A percentile compares a stretch with the other conserved stretches of the same genome.
Conservation (phyloP, 768 basidiomycete genomes). For the Pleurotus salmoneostramineus region DNA sequence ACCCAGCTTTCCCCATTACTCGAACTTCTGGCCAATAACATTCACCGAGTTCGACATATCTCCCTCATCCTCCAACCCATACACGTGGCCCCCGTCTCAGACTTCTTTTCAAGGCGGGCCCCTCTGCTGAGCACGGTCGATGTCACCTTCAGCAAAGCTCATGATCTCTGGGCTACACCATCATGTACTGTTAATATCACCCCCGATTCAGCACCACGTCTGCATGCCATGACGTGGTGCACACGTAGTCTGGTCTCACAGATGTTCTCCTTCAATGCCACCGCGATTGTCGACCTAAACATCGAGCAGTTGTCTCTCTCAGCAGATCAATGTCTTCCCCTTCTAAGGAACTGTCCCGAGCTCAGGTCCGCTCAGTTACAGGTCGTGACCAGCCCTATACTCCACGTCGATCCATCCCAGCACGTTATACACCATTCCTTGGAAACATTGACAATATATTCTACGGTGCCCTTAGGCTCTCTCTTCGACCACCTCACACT, state of each 20-base stretch:
- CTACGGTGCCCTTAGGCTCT: background rate
- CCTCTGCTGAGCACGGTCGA: conserved; percentile 16
- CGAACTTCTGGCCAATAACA: conserved; percentile 8
- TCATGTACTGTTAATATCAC: background rate
- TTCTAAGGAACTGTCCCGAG: background rate
- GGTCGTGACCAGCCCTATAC: background rate
- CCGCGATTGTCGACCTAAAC: background rate
- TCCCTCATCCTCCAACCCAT: conserved; percentile 12
- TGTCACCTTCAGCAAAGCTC: conserved; percentile 4
- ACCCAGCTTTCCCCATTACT: conserved; percentile 12
- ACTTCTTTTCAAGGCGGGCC: conserved; percentile 10
- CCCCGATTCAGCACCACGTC: background rate
- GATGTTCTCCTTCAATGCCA: conserved; percentile 1
- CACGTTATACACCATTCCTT: background rate
- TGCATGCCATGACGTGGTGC: background rate
- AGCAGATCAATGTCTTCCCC: conserved; percentile 1
- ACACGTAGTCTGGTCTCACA: background rate
- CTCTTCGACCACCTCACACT: conserved; percentile 11
- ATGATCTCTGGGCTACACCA: background rate
- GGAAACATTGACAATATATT: conserved; percentile 4
- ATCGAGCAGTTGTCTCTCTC: conserved; percentile 1
- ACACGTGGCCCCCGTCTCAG: conserved; percentile 2
- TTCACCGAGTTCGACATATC: conserved; percentile 15
- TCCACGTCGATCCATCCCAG: background rate
- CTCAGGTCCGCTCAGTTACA: conserved; percentile 1